Conservation (phyloP, 2,329 filamentous ascomycete genomes). For the Ceratocystis lukuohia region DNA sequence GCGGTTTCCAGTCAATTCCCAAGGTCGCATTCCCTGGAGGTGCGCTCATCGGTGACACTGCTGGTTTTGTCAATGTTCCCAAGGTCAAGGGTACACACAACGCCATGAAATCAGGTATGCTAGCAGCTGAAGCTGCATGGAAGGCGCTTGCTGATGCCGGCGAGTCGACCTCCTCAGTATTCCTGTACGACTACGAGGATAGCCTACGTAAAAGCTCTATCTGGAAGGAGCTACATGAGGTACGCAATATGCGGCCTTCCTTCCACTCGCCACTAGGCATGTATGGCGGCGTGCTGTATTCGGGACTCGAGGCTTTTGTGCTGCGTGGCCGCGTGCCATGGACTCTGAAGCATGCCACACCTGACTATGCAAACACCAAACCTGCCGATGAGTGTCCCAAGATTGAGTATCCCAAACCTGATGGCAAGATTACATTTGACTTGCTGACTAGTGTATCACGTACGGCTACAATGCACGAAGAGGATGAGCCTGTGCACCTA, state of each 20-base stretch:
- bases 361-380: slow-evolving; percentile 69
- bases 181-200: slow-evolving; percentile 91
- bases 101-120: slow-evolving; percentile 93
- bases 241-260: slow-evolving; percentile 93
- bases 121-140: slow-evolving; percentile 85
- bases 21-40: slow-evolving; percentile 94
- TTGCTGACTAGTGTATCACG: slow-evolving; percentile 90
- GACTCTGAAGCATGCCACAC: slow-evolving; percentile 74
- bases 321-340: slow-evolving; percentile 77
- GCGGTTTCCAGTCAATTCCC: slow-evolving; percentile 93
- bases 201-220: slow-evolving; percentile 72
- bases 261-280: slow-evolving; percentile 81
- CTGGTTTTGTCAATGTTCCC: slow-evolving; percentile 91
- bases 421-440: slow-evolving; percentile 89
- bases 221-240: slow-evolving; percentile 87
- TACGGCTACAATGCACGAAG: slow-evolving; percentile 95
- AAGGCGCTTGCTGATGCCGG: slow-evolving; percentile 47
- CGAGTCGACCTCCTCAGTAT: slow-evolving; percentile 54
- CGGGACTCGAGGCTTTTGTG: slow-evolving; percentile 78
- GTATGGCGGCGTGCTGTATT: slow-evolving; percentile 84
- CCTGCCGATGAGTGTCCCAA: slow-evolving; percentile 65
- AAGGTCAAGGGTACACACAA: slow-evolving; percentile 99
- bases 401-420: slow-evolving; percentile 94
- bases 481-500: slow-evolving; percentile 93
- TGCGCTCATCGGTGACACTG: slow-evolving; percentile 88